Base-by-base conservation (phyloP, 805 yeast genomes). In the Kazachstania bromeliacearum region DNA sequence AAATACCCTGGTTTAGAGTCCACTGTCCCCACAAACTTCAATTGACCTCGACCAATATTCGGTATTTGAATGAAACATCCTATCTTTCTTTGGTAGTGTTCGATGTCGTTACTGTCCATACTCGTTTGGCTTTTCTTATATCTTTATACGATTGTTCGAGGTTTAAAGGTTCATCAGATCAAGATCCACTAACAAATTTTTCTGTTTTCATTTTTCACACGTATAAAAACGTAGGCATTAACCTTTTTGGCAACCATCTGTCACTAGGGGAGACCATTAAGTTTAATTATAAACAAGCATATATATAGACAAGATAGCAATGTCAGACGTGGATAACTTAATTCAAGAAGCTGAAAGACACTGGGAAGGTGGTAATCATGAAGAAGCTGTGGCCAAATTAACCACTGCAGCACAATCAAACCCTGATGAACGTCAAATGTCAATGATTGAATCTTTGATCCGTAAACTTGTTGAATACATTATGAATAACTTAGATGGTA, bases 21-120 rank as follows among this genome's bases (percentile, higher is more conserved):
- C 13, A 89, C 84, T 2, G 69, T 59, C 1, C 96, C 98, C 15
- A 77, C 66, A 57, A 71, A 88, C 40, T 76, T 67, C 35, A 88
- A 62, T 8, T 77, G 64, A 1, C 88, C 96, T 28, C 63, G 60
- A 17, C 83, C 77, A 9, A 82, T 76, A 7, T 82, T 83, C 0
- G 94, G 94, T 1, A 80, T 67, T 31, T 60, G 58, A 15, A 73
- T 44, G 19, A 50, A 45, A 42, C 53, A 44, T 4, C 60, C 62
- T 7, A 55, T 55, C 36, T 48, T 54, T 7, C 42, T 40, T 33
- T 48, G 49, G 38, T 51, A 51, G 21, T 38, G 37, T 16, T 33
- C 34, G 31, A 41, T 26, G 5, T 41, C 40, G 18, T 35, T 32
- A n/a, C n/a, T n/a, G n/a, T n/a, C n/a, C n/a, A n/a, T n/a, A n/a